Conservation (phyloP, 1,284 basidiomycete genomes). For the Thecaphora thlaspeos region DNA sequence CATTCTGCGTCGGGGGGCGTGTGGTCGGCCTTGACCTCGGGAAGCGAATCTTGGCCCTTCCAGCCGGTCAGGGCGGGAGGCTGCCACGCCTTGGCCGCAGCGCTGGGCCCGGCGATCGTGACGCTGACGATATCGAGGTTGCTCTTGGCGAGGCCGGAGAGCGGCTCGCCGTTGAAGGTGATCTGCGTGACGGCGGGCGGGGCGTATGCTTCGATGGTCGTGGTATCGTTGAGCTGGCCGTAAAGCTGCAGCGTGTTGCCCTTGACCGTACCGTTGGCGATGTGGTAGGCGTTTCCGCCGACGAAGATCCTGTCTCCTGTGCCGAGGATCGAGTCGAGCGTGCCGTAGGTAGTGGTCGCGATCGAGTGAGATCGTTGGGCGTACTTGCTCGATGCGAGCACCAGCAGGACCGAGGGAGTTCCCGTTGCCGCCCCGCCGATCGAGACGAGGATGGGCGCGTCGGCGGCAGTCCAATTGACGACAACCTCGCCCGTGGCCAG, state of each 20-base stretch:
- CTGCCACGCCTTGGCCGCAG: constrained; percentile 6
- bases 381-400: background rate
- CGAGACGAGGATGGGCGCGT: background rate
- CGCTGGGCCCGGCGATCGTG: constrained; percentile 4
- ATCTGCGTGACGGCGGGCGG: constrained; percentile 11
- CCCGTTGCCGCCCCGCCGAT: background rate
- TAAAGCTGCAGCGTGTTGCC: constrained; percentile 20
- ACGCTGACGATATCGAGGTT: background rate
- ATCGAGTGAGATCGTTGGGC: background rate
- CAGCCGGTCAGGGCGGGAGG: constrained; percentile 60
- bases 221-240: constrained; percentile 3
- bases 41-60: constrained; percentile 71
- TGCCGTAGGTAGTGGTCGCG: too few relatives aligned
- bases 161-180: constrained; percentile 18
- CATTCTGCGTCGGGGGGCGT: constrained; percentile 58
- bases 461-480: background rate
- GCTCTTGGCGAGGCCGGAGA: background rate
- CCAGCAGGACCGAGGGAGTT: background rate
- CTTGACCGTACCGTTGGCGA: background rate
- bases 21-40: constrained; percentile 64
- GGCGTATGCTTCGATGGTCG: constrained; percentile 3
- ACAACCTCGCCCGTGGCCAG: background rate
- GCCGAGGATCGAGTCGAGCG: background rate
- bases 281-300: background rate
- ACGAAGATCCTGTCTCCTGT: background rate